A percentile compares a stretch with the other conserved stretches of the same genome.
phyloP scores from a whole-genome alignment of 2,329 filamentous ascomycete genomes.

The Exophiala alcalophila region DNA sequence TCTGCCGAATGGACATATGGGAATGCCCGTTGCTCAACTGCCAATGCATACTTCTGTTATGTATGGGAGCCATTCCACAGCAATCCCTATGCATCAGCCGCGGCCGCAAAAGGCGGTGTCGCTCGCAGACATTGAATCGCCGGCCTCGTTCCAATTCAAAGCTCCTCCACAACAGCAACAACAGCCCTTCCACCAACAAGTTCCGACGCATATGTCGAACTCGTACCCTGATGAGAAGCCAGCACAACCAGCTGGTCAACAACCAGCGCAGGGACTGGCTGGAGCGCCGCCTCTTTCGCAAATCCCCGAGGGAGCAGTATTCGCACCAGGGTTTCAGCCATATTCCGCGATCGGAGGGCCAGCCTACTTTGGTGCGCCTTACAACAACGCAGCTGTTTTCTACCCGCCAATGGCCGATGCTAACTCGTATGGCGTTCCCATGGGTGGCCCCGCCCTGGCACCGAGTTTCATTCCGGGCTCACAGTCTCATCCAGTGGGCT shows the following conservation, averaged over 20 bases:
- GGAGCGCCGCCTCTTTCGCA: conserved; percentile 82
- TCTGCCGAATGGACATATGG: conserved; percentile 15
- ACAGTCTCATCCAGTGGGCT: conserved; percentile 29
- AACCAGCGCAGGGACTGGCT: conserved; percentile 66
- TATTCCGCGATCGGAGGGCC: conserved; percentile 60
- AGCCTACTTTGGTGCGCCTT: conserved; percentile 58
- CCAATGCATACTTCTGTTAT: conserved; percentile 53
- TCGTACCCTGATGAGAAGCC: conserved; percentile 40
- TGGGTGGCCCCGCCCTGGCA: conserved; percentile 30
- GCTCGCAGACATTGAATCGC: conserved; percentile 86
- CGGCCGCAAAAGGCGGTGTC: conserved; percentile 92
- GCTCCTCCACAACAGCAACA: conserved; percentile 66
- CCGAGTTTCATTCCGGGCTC: conserved; percentile 29
- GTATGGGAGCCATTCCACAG: conserved; percentile 59
- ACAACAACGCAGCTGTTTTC: conserved; percentile 48
- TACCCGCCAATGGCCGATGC: conserved; percentile 57
- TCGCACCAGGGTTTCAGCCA: conserved; percentile 85
- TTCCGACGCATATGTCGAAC: conserved; percentile 70
- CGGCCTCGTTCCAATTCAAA: conserved; percentile 59
- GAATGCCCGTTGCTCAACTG: conserved; percentile 35
- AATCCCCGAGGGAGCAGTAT: conserved; percentile 87
- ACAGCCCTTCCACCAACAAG: conserved; percentile 90
- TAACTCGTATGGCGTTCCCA: conserved; percentile 39
- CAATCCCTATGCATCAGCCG: conserved; percentile 84
- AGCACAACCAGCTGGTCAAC: conserved; percentile 33